Conservation (phyloP, 805 yeast species). For the Candida arabinofermentans region DNA sequence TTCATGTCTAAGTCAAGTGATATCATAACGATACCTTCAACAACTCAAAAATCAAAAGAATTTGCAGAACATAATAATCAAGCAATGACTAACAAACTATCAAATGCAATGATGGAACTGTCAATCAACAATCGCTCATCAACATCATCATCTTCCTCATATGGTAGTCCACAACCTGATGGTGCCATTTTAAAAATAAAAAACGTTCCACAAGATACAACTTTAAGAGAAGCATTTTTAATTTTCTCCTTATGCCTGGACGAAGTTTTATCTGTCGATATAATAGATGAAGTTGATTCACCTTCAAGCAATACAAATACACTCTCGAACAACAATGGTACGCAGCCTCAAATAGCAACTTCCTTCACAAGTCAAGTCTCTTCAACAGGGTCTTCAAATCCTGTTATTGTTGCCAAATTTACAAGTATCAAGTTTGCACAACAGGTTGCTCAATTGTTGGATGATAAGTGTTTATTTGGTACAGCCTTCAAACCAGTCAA, state of each 20-base stretch:
- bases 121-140: conserved; percentile 9
- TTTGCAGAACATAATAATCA: background rate
- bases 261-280: conserved; percentile 39
- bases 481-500: conserved; percentile 39
- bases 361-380: conserved; percentile 15
- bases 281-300: conserved; percentile 28
- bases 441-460: conserved; percentile 39
- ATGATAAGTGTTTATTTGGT: conserved; percentile 45
- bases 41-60: conserved; percentile 1
- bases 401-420: conserved; percentile 42
- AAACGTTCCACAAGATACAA: conserved; percentile 61
- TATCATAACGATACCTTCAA: conserved; percentile 10
- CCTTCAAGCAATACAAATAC: conserved; percentile 15
- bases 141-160: conserved; percentile 9
- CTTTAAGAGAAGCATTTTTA: conserved; percentile 61
- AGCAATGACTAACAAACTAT: conserved; percentile 1
- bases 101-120: conserved; percentile 12
- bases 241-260: conserved; percentile 69
- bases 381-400: conserved; percentile 16
- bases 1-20: conserved; percentile 16
- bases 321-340: conserved; percentile 7
- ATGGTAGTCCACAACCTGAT: conserved; percentile 5
- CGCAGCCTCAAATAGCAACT: conserved; percentile 5
- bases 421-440: conserved; percentile 40
- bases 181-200: conserved; percentile 36